phyloP scores from a whole-genome alignment of 805 yeast genomes.

The Blastobotrys muscicola region DNA sequence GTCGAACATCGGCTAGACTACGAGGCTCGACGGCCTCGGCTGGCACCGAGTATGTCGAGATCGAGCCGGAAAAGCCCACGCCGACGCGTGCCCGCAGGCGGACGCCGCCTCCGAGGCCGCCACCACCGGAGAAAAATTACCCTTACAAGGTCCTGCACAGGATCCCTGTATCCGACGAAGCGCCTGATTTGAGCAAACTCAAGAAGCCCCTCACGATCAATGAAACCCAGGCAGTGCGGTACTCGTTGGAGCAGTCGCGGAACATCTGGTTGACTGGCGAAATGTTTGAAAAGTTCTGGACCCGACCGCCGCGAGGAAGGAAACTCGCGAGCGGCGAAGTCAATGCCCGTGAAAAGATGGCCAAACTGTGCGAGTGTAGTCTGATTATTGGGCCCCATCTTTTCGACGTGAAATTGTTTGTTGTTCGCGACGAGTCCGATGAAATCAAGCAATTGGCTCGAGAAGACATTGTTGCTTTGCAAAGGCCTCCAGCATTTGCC shows the following conservation, averaged over 20 bases:
- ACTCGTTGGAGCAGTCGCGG: constrained; percentile 61
- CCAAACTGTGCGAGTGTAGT: constrained; percentile 70
- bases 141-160: constrained; percentile 61
- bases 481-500: too few relatives aligned
- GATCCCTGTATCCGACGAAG: constrained; percentile 54
- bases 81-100: too few relatives aligned
- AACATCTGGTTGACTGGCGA: constrained; percentile 53
- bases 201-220: constrained; percentile 58
- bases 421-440: constrained; percentile 67
- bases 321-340: constrained; percentile 36
- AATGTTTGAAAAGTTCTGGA: constrained; percentile 76
- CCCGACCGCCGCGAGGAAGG: constrained; percentile 51
- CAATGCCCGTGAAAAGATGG: constrained; percentile 80
- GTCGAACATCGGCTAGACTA: too few relatives aligned
- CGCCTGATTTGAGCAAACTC: constrained; percentile 56
- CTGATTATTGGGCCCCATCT: constrained; percentile 75
- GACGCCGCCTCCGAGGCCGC: not conserved
- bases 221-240: constrained; percentile 45
- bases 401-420: constrained; percentile 67
- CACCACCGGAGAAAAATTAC: too few relatives aligned
- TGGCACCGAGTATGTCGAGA: too few relatives aligned
- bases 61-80: too few relatives aligned
- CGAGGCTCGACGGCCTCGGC: too few relatives aligned
- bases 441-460: not conserved
- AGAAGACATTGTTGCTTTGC: too few relatives aligned